A percentile compares a stretch with the other conserved stretches of the same genome.
phyloP scores from a whole-genome alignment of 257 asterid species.

The Ligustrum vulgare region DNA sequence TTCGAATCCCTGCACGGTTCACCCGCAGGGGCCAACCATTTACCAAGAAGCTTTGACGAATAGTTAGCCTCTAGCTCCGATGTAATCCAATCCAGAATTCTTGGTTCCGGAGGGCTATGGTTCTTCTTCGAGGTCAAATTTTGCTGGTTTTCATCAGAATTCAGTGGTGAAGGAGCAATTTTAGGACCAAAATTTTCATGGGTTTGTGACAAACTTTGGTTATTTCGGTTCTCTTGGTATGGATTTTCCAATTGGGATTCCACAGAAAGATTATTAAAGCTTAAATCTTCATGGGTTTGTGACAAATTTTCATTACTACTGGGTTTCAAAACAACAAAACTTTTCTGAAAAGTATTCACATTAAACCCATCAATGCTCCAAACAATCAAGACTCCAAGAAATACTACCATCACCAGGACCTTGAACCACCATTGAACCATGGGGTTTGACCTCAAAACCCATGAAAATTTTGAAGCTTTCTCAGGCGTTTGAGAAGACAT shows the following conservation, averaged over 20 bases:
- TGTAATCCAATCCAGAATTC: conserved; percentile 57
- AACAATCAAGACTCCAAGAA: conserved; percentile 56
- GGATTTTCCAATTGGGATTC: conserved; percentile 21
- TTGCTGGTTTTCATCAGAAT: conserved; percentile 19
- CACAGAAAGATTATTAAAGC: conserved; percentile 28
- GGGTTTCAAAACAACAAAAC: conserved; percentile 40
- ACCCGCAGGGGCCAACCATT: conserved; percentile 70
- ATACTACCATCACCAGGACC: conserved; percentile 43
- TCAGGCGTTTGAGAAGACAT: conserved; percentile 45
- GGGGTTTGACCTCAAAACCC: conserved; percentile 53
- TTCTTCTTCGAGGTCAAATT: conserved; percentile 10
- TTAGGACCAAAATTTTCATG: conserved; percentile 23
- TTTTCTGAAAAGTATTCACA: conserved; percentile 32
- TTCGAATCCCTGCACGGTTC: conserved; percentile 64
- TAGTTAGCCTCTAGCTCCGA: conserved; percentile 57
- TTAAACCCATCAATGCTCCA: conserved; percentile 51
- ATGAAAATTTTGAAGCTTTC: conserved; percentile 47
- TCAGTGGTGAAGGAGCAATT: conserved; percentile 21
- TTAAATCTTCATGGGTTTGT: conserved; percentile 35
- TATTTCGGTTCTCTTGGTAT: conserved; percentile 28
- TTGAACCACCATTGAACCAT: conserved; percentile 62
- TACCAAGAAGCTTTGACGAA: conserved; percentile 52
- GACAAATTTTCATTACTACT: conserved; percentile 21
- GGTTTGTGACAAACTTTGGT: conserved; percentile 27
- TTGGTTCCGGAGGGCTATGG: conserved; percentile 17